Percentiles rank a stretch among this genome's conserved stretches.
phyloP scores from a whole-genome alignment of 2,329 filamentous ascomycete genomes.

The Blastomyces percursus region DNA sequence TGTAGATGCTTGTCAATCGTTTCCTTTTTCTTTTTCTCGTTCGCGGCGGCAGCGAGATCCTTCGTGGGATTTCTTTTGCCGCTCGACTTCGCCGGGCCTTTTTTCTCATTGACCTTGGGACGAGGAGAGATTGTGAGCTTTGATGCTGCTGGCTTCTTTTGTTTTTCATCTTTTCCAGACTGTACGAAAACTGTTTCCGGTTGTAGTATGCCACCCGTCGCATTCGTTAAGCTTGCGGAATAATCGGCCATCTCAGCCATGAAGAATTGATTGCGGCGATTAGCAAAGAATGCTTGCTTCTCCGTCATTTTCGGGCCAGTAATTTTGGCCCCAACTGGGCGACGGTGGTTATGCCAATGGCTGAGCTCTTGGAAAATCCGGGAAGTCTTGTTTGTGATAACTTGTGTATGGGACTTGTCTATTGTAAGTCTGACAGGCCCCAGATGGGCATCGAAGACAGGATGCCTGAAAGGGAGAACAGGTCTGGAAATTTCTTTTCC shows the following conservation, averaged over 20 bases:
- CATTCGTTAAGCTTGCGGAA: slow-evolving; percentile 57
- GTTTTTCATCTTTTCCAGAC: slow-evolving; percentile 12
- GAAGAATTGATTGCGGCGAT: slow-evolving; percentile 49
- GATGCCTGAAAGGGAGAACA: slow-evolving; percentile 19
- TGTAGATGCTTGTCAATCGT: slow-evolving; percentile 13
- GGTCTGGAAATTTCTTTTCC: neutral
- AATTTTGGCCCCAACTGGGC: slow-evolving; percentile 15
- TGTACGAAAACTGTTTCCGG: slow-evolving; percentile 52
- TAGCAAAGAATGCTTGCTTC: slow-evolving; percentile 31
- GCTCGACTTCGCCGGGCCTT: neutral
- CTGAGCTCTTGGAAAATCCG: slow-evolving; percentile 23
- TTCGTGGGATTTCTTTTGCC: slow-evolving; percentile 8
- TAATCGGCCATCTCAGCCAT: slow-evolving; percentile 59
- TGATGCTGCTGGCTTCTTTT: neutral
- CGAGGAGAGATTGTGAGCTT: slow-evolving; percentile 14
- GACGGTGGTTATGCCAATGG: slow-evolving; percentile 27
- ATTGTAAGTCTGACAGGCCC: slow-evolving; percentile 17
- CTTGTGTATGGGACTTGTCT: slow-evolving; percentile 8
- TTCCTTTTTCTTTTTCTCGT: slow-evolving; percentile 29
- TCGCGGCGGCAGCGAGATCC: slow-evolving; percentile 10
- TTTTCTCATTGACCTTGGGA: slow-evolving; percentile 11
- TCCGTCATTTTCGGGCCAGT: slow-evolving; percentile 6
- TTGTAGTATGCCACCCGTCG: slow-evolving; percentile 50
- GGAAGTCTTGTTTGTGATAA: slow-evolving; percentile 9
- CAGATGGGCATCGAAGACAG: slow-evolving; percentile 21